Conservation (phyloP, 352 stramenopile species). For the Saprolegnia parasitica region DNA sequence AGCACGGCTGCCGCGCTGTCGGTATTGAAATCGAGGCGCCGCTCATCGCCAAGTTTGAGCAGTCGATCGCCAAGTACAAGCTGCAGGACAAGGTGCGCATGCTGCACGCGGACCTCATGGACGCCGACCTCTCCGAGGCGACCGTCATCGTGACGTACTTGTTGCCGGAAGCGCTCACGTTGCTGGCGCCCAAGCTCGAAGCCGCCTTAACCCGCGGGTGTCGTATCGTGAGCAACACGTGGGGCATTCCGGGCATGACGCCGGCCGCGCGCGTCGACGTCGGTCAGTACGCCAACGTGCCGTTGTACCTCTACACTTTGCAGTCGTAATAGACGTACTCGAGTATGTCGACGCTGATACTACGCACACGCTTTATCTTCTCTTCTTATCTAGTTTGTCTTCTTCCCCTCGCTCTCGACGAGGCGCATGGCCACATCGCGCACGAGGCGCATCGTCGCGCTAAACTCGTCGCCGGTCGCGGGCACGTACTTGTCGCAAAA, state of each 20-base stretch:
- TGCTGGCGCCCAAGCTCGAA: constrained; percentile 41
- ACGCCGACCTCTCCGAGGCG: constrained; percentile 45
- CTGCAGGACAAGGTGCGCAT: constrained; percentile 45
- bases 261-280: constrained; percentile 37
- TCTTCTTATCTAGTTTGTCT: neutral
- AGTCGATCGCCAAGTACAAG: constrained; percentile 36
- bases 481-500: constrained; percentile 15
- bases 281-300: constrained; percentile 44
- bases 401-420: neutral
- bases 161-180: constrained; percentile 45
- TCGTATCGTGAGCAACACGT: constrained; percentile 63
- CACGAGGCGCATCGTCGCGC: constrained; percentile 3
- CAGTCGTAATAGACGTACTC: neutral
- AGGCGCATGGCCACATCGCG: neutral
- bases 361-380: neutral
- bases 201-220: constrained; percentile 38
- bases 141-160: constrained; percentile 60
- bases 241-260: constrained; percentile 41
- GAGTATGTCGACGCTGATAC: neutral
- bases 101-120: constrained; percentile 45
- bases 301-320: constrained; percentile 46
- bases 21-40: constrained; percentile 57
- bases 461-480: constrained; percentile 7
- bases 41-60: constrained; percentile 44
- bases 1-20: constrained; percentile 40